phyloP scores from a whole-genome alignment of 2,329 filamentous ascomycete genomes.

The Monosporascus sp. region DNA sequence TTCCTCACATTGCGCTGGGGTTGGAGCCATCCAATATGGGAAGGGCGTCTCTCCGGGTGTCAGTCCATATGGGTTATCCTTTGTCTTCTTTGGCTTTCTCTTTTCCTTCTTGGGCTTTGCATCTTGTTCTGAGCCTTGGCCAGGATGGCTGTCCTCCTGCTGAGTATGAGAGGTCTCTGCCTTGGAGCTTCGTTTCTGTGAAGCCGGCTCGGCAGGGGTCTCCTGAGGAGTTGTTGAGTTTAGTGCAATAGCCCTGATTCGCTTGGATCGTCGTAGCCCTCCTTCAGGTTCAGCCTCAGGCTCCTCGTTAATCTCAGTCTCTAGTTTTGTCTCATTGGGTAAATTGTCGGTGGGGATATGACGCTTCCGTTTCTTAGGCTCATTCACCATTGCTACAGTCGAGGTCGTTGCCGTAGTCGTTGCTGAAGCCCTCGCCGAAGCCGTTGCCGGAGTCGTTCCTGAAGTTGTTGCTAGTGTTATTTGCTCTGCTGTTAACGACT shows the following conservation, averaged over 20 bases:
- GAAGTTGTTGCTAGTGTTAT: not conserved
- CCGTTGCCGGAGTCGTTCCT: not conserved
- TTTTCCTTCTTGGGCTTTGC: conserved; percentile 12
- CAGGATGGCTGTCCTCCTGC: not conserved
- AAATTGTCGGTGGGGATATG: not conserved
- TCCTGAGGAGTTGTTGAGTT: not conserved
- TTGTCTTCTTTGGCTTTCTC: conserved; percentile 21
- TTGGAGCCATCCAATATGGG: conserved; percentile 60
- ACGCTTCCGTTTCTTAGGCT: not conserved
- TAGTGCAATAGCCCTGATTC: not conserved
- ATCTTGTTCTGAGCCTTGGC: not conserved
- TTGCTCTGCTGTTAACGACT: not conserved
- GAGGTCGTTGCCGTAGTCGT: not conserved
- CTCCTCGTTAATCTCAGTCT: not conserved
- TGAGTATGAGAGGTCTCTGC: not conserved
- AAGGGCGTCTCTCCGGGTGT: conserved; percentile 59
- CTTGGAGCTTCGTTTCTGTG: conserved; percentile 5
- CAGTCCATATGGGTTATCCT: conserved; percentile 43
- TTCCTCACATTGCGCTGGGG: conserved; percentile 61
- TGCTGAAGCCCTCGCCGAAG: not conserved
- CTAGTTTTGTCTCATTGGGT: not conserved
- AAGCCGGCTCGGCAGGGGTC: not conserved
- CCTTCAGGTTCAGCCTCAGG: not conserved
- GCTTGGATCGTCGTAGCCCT: not conserved
- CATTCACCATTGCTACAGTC: not conserved